Conservation (phyloP, 2,329 filamentous ascomycete genomes). For the Monilinia polystroma region DNA sequence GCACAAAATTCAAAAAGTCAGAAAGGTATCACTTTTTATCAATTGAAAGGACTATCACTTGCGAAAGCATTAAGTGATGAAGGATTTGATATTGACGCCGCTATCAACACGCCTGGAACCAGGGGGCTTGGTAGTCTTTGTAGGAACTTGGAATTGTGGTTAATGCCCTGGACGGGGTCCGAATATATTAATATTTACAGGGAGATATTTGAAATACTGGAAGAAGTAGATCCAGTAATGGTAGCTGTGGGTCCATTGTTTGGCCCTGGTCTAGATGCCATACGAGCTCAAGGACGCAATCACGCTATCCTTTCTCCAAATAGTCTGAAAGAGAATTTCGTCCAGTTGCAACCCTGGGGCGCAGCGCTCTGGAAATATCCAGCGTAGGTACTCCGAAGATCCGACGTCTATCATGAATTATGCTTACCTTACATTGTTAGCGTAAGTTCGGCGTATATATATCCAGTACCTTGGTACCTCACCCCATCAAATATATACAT, state of each 20-base stretch:
- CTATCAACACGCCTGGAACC: not conserved
- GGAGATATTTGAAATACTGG: constrained; percentile 42
- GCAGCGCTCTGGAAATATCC: constrained; percentile 44
- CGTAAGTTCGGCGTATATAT: constrained; percentile 44
- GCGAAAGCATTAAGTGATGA: not conserved
- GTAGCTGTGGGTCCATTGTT: constrained; percentile 46
- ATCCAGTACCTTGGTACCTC: constrained; percentile 46
- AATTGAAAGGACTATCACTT: not conserved
- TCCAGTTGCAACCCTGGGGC: constrained; percentile 41
- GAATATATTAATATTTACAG: constrained; percentile 45
- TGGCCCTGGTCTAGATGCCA: constrained; percentile 45
- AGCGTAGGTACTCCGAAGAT: constrained; percentile 33
- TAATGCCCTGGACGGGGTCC: constrained; percentile 40
- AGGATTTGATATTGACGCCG: not conserved
- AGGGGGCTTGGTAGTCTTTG: constrained; percentile 26
- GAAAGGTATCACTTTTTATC: constrained; percentile 11
- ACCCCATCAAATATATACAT: constrained; percentile 46
- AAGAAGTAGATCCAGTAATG: constrained; percentile 42
- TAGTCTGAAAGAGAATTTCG: constrained; percentile 44
- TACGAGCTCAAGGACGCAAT: constrained; percentile 43
- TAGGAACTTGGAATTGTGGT: constrained; percentile 32
- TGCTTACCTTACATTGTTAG: not conserved
- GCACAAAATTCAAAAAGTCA: not conserved
- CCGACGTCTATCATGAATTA: not conserved
- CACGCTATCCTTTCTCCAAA: constrained; percentile 41